Conservation (phyloP, 352 stramenopile genomes). For the Globisporangium echinulatum region DNA sequence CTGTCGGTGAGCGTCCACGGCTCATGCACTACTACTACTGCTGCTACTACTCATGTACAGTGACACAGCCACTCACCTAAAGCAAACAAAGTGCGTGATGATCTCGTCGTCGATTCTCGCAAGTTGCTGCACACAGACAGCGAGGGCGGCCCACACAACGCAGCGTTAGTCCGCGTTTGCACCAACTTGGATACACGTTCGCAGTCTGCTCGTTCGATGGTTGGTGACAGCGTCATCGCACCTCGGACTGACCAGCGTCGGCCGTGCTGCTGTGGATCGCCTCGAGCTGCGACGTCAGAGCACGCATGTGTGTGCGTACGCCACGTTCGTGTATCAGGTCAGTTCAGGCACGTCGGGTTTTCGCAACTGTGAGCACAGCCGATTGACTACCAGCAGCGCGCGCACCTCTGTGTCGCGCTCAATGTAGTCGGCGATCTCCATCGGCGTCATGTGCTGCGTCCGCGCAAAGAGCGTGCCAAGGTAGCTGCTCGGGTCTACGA, state of each 20-base stretch:
- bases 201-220: too few relatives aligned
- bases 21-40: not conserved
- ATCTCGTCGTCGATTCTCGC: slow-evolving; percentile 89
- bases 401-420: slow-evolving; percentile 86
- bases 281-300: slow-evolving; percentile 60
- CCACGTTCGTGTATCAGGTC: too few relatives aligned
- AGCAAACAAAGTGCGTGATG: slow-evolving; percentile 96
- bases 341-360: too few relatives aligned
- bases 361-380: too few relatives aligned
- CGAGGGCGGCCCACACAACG: not conserved
- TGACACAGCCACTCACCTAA: slow-evolving; percentile 46
- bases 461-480: slow-evolving; percentile 80
- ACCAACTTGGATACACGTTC: not conserved
- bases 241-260: slow-evolving; percentile 85
- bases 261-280: slow-evolving; percentile 89
- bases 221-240: slow-evolving; percentile 6
- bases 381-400: not conserved
- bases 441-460: slow-evolving; percentile 69
- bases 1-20: too few relatives aligned
- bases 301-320: not conserved
- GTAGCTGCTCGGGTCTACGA: slow-evolving; percentile 50
- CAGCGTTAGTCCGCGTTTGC: not conserved
- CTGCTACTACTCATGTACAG: too few relatives aligned
- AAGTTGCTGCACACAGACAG: slow-evolving; percentile 48
- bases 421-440: slow-evolving; percentile 82